Evolutionary conservation across 176 grass and related monocot species (phyloP).

Genomic region (Carex cristatella): DNA sequence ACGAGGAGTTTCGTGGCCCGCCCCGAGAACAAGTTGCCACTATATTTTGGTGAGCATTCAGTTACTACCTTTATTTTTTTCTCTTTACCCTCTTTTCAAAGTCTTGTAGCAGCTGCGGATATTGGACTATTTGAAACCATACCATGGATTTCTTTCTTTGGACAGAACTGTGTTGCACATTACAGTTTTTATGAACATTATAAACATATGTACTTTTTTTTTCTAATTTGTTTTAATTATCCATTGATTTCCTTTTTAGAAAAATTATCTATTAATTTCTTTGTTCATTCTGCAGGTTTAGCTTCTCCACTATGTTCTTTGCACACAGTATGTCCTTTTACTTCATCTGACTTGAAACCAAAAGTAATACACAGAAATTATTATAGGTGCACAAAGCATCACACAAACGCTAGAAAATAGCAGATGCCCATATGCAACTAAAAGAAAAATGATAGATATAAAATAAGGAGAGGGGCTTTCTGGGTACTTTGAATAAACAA

Average conservation of each 20-base stretch:
- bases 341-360: neutral
- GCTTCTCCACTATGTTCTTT: conserved; percentile 95
- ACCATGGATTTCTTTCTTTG: neutral
- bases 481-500: conserved; percentile 14
- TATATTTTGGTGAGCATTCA: conserved; percentile 54
- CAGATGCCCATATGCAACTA: neutral
- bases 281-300: conserved; percentile 59
- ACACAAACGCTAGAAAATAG: neutral
- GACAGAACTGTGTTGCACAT: neutral
- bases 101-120: no score
- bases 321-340: conserved; percentile 64
- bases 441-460: neutral
- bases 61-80: neutral
- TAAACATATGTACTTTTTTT: neutral
- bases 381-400: neutral
- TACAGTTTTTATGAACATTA: neutral
- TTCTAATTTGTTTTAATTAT: neutral
- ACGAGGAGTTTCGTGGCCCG: conserved; percentile 64
- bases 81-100: no score
- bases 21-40: conserved; percentile 54
- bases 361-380: neutral
- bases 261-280: conserved; percentile 19
- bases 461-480: neutral
- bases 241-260: conserved; percentile 6
- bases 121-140: neutral